Conservation (phyloP, 1,284 basidiomycete genomes). For the Xerocomus amazonicus region DNA sequence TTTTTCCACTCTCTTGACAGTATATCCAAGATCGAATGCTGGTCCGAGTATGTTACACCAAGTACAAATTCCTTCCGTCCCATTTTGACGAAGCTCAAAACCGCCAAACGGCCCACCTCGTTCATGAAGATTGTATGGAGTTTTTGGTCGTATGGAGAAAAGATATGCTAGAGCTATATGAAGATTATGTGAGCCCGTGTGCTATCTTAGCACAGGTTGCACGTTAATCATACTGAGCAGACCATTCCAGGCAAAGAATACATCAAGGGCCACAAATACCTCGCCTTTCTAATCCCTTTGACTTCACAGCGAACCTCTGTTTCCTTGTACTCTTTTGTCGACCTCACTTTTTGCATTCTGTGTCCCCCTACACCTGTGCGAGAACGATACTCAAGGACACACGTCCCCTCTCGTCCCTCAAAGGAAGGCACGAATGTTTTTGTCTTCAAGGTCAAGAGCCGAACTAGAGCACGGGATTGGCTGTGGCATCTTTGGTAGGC, state of each 20-base stretch:
- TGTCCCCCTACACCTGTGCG: constrained; percentile 54
- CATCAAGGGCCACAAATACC: constrained; percentile 60
- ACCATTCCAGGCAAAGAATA: constrained; percentile 58
- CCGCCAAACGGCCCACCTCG: constrained; percentile 56
- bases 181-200: constrained; percentile 60
- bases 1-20: constrained; percentile 13
- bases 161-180: constrained; percentile 72
- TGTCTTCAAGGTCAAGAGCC: constrained; percentile 71
- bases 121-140: constrained; percentile 71
- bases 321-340: constrained; percentile 78
- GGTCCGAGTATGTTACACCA: constrained; percentile 65
- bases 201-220: neutral
- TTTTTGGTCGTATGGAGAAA: constrained; percentile 78
- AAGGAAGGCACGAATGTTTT: constrained; percentile 75
- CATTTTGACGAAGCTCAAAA: constrained; percentile 69
- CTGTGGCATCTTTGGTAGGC: constrained; percentile 74
- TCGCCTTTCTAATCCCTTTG: constrained; percentile 69
- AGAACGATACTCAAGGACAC: constrained; percentile 37
- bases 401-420: constrained; percentile 42
- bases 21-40: constrained; percentile 73
- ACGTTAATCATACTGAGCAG: constrained; percentile 37
- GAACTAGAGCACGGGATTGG: constrained; percentile 77
- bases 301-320: constrained; percentile 54
- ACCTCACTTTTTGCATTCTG: constrained; percentile 74
- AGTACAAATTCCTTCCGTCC: constrained; percentile 45